Evolutionary conservation across 345 rosid species (phyloP).

Genomic region (Moringa oleifera): DNA sequence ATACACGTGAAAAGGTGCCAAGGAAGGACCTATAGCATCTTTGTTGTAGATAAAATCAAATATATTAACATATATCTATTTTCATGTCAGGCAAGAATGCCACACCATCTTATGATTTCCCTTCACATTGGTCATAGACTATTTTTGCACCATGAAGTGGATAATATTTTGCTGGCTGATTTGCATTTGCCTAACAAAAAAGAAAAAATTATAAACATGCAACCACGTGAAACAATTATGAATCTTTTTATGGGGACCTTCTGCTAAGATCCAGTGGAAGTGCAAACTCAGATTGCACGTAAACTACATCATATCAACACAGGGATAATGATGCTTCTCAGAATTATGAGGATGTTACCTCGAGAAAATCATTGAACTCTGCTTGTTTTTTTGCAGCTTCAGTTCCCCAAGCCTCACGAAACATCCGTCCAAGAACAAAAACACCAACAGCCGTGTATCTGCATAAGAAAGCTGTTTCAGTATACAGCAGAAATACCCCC

Average conservation of each 20-base stretch:
- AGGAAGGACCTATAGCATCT: background rate
- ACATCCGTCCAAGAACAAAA: slow-evolving; percentile 87
- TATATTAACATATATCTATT: too few relatives aligned
- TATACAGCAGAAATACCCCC: slow-evolving; percentile 8
- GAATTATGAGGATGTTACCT: slow-evolving; percentile 39
- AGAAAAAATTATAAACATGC: too few relatives aligned
- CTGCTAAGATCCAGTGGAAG: too few relatives aligned
- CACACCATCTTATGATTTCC: too few relatives aligned
- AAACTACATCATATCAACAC: background rate
- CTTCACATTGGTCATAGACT: too few relatives aligned
- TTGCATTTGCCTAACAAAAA: too few relatives aligned
- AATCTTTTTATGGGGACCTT: too few relatives aligned
- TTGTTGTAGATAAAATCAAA: background rate
- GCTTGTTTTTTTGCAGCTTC: slow-evolving; percentile 61
- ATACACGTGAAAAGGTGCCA: background rate
- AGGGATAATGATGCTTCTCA: background rate
- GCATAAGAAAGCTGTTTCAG: slow-evolving; percentile 13
- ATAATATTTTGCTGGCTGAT: too few relatives aligned
- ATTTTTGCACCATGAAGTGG: too few relatives aligned
- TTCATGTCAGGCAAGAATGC: too few relatives aligned
- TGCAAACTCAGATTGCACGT: background rate
- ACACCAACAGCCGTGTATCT: slow-evolving; percentile 98
- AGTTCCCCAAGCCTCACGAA: slow-evolving; percentile 87
- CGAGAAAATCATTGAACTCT: slow-evolving; percentile 82
- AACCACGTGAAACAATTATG: too few relatives aligned